Percentiles rank a stretch among this genome's conserved stretches.
phyloP scores from a whole-genome alignment of 2,329 filamentous ascomycete species.

The Colletotrichum spaethianum region DNA sequence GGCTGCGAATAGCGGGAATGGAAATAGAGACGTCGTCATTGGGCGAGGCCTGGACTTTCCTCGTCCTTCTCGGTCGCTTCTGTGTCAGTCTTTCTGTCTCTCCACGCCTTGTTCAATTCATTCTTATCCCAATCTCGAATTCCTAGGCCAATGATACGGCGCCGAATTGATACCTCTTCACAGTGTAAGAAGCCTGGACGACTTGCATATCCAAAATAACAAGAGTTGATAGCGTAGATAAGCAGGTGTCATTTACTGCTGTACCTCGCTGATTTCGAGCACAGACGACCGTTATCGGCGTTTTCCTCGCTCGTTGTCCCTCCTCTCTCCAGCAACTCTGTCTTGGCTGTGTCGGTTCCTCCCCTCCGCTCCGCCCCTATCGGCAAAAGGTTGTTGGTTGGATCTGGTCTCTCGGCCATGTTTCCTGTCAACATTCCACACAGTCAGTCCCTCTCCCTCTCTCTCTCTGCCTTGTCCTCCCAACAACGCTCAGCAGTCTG shows the following conservation, averaged over 20 bases:
- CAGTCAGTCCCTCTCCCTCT: too few species aligned
- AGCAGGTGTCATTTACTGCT: neutral
- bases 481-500: constrained; percentile 4
- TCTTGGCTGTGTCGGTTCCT: neutral
- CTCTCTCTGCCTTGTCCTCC: neutral
- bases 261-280: neutral
- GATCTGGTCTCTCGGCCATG: neutral
- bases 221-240: constrained; percentile 33
- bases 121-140: neutral
- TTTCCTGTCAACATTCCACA: neutral
- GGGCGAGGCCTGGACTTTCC: constrained; percentile 10
- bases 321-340: neutral
- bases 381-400: neutral
- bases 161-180: constrained; percentile 8
- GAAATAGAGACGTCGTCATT: constrained; percentile 35
- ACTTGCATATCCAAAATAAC: neutral
- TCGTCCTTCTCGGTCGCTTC: constrained; percentile 5
- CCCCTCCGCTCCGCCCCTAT: neutral
- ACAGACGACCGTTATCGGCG: constrained; percentile 13
- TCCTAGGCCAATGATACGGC: neutral
- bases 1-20: constrained; percentile 27
- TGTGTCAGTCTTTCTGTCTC: neutral
- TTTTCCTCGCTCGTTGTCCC: neutral
- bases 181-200: neutral
- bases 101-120: neutral